Conservation (phyloP, 78 protist genomes). For the Polysphondylium violaceum region DNA sequence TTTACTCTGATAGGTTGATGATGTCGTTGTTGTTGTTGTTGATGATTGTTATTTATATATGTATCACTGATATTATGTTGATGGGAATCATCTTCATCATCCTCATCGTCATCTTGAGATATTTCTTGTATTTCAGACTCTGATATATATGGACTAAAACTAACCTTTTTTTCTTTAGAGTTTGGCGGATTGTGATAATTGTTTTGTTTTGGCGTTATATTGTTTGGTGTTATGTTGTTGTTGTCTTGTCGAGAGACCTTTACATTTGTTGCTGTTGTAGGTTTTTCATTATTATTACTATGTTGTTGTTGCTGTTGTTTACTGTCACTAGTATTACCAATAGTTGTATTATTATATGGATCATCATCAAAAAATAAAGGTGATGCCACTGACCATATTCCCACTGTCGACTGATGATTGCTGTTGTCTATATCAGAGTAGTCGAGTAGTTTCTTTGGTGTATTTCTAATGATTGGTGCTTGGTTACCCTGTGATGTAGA, state of each 20-base stretch:
- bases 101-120: neutral
- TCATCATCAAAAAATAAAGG: slow-evolving; percentile 17
- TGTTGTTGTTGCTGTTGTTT: neutral
- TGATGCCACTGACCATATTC: slow-evolving; percentile 8
- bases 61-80: neutral
- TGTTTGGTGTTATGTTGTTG: neutral
- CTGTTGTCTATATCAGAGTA: neutral
- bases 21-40: too few species aligned
- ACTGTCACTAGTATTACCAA: neutral
- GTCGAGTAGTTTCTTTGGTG: slow-evolving; percentile 12
- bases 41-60: neutral
- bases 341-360: neutral
- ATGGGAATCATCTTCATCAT: neutral
- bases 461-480: slow-evolving; percentile 38
- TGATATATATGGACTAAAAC: slow-evolving; percentile 1
- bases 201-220: slow-evolving; percentile 25
- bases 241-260: neutral
- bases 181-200: neutral
- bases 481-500: too few species aligned
- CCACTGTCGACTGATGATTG: neutral
- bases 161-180: slow-evolving; percentile 13
- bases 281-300: neutral
- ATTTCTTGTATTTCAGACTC: slow-evolving; percentile 1
- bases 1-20: too few species aligned
- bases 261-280: slow-evolving; percentile 12